These are phyloP conservation scores for Globisporangium abappressorium DNA, from an alignment of 352 stramenopile genomes.

Conservation along the genomic window DNA sequence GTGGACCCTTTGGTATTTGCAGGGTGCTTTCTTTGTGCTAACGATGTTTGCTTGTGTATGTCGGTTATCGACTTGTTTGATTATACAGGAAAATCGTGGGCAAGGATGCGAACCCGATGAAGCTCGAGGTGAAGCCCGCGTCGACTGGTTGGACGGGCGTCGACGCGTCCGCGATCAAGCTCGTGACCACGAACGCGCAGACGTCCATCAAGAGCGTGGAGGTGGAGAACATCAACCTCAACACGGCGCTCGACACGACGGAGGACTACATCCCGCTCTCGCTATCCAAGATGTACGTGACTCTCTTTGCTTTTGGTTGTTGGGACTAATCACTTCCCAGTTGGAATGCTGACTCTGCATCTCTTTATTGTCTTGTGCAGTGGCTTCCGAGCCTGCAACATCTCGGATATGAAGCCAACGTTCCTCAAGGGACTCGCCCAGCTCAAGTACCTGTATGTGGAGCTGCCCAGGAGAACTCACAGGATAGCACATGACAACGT, in stretches of 20 bases:
- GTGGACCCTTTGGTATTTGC: not conserved
- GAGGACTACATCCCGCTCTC: slow-evolving; percentile 44
- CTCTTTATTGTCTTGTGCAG: slow-evolving; percentile 13
- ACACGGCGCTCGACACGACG: slow-evolving; percentile 26
- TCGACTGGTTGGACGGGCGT: slow-evolving; percentile 36
- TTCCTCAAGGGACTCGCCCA: slow-evolving; percentile 45
- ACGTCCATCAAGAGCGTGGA: slow-evolving; percentile 36
- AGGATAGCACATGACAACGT: not conserved
- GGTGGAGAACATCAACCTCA: slow-evolving; percentile 42
- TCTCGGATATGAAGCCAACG: slow-evolving; percentile 33
- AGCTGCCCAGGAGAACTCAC: not conserved
- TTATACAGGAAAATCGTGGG: slow-evolving; percentile 25
- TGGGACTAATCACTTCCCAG: not conserved
- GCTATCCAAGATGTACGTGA: slow-evolving; percentile 38
- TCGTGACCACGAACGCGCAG: slow-evolving; percentile 37
- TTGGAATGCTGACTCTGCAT: not conserved
- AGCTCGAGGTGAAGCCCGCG: slow-evolving; percentile 40
- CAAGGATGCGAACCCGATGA: slow-evolving; percentile 24
- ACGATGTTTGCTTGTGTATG: not conserved
- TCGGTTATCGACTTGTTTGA: not conserved
- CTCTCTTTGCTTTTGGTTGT: not conserved
- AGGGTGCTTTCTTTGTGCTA: not conserved
- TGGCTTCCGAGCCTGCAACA: slow-evolving; percentile 37
- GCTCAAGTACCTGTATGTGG: slow-evolving; percentile 34
- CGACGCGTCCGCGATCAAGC: slow-evolving; percentile 29